phyloP scores from a whole-genome alignment of 2,329 filamentous ascomycete species.

The Diaporthe australafricana region DNA sequence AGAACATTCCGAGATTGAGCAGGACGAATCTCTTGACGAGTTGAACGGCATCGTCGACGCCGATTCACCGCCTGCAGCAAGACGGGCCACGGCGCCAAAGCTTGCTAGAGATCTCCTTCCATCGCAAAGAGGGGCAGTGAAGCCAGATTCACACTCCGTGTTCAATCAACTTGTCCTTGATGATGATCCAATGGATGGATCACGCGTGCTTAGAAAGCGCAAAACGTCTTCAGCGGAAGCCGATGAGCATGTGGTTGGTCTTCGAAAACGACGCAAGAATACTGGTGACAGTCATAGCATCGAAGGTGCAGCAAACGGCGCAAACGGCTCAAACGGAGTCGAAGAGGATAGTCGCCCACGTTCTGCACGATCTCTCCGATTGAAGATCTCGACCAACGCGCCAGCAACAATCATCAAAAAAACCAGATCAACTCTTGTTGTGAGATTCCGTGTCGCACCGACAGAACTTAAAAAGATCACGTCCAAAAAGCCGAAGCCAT shows the following conservation, averaged over 20 bases:
- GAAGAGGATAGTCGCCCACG: conserved; percentile 51
- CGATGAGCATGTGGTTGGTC: conserved; percentile 67
- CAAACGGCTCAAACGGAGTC: conserved; percentile 40
- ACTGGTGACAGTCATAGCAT: conserved; percentile 56
- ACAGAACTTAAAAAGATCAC: conserved; percentile 71
- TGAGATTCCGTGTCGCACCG: conserved; percentile 70
- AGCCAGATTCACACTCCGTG: conserved; percentile 79
- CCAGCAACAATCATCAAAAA: conserved; percentile 56
- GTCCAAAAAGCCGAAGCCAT: conserved; percentile 67
- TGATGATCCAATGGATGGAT: conserved; percentile 80
- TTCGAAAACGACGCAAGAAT: conserved; percentile 66
- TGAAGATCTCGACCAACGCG: conserved; percentile 56
- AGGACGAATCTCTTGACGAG: conserved; percentile 39
- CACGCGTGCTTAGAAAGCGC: conserved; percentile 83
- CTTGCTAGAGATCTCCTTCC: conserved; percentile 79
- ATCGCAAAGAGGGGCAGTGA: conserved; percentile 71
- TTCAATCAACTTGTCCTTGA: conserved; percentile 80
- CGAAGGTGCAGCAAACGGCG: conserved; percentile 41
- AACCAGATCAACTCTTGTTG: conserved; percentile 58
- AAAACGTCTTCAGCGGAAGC: conserved; percentile 80
- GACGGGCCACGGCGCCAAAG: conserved; percentile 72
- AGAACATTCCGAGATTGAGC: conserved; percentile 43
- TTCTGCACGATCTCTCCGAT: conserved; percentile 70
- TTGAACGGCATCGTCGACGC: conserved; percentile 47
- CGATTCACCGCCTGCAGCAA: conserved; percentile 52